Evolutionary conservation across 2,329 filamentous ascomycete genomes (phyloP), one percentile per base, ranked within the genome.

Genomic region (Kalaharituber pfeilii): DNA sequence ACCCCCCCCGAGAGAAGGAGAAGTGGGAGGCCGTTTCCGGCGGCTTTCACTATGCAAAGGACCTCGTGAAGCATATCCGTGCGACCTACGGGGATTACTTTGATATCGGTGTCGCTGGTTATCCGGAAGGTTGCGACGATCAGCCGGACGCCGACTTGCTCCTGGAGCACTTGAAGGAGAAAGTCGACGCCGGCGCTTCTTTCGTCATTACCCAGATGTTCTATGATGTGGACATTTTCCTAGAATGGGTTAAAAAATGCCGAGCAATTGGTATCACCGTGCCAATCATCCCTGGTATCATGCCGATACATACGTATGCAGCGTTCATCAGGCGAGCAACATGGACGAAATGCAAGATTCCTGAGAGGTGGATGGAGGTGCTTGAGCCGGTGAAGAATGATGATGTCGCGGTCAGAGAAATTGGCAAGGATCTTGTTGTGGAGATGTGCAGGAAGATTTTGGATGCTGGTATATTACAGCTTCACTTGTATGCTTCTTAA

Each of bases 131-230:
- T 29, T 86, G 82, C 63, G 91, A 98, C 64, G 91, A 96, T 68
- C 87, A 94, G 67, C 80, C 85, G 63, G 81, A 94, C 65, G 82
- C 86, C 52, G 87, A 94, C 49, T 70, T 78, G 57, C 75, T 98
- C 64, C 79, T 98, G 59, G 82, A 91, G 60, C 91, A 96, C 68
- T 71, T 98, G 65, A 96, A 96, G 72, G 84, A 96, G 69, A 98
- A 98, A 73, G 82, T 96, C 29, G 91, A 98, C 67, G 85, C 86
- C 56, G 91, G 91, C 51, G 88, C 83, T 58, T 82, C 84, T 5
- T 98, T 96, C 67, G 84, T 98, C 60, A 85, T 98, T 53, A 96
- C 91, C 0, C 91, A 98, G 71, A 98, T 98, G 91, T 96, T 96
- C 71, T 98, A 98, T 73, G 89, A 98, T 65, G 88, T 80, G 50